A percentile compares a stretch with the other conserved stretches of the same genome.
Evolutionary conservation across 1,139 yeast genomes (phyloP).

Genomic region (Scheffersomyces lignicola): DNA sequence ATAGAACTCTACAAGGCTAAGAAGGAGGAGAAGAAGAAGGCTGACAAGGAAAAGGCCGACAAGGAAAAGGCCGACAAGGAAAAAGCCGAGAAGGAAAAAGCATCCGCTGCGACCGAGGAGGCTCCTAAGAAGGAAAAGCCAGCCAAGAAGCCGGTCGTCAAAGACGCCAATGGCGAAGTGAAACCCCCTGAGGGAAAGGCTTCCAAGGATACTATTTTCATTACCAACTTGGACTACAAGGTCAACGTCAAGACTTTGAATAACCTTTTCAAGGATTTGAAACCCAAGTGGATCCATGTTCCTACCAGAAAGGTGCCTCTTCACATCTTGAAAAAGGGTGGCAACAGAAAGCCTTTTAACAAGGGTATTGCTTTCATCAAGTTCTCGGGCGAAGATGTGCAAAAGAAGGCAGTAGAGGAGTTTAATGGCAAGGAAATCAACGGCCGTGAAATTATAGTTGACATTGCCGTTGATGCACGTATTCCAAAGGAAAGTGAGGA

Average conservation of each 20-base stretch:
- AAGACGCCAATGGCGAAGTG: slow-evolving; percentile 12
- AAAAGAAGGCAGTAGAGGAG: slow-evolving; percentile 48
- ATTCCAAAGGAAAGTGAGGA: slow-evolving; percentile 22
- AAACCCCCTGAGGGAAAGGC: slow-evolving; percentile 53
- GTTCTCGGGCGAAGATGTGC: slow-evolving; percentile 48
- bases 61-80: slow-evolving; percentile 18
- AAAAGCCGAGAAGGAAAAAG: slow-evolving; percentile 16
- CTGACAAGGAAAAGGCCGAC: slow-evolving; percentile 20
- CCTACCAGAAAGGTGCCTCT: slow-evolving; percentile 51
- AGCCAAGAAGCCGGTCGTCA: slow-evolving; percentile 14
- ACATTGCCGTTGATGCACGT: slow-evolving; percentile 55
- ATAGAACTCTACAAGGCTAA: slow-evolving; percentile 39
- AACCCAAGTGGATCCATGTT: slow-evolving; percentile 57
- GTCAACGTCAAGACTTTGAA: slow-evolving; percentile 45
- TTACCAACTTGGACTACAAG: slow-evolving; percentile 56
- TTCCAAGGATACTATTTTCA: slow-evolving; percentile 55
- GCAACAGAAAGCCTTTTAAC: slow-evolving; percentile 45
- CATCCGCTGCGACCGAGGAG: slow-evolving; percentile 12
- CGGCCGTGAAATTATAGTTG: slow-evolving; percentile 56
- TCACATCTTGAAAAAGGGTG: slow-evolving; percentile 38
- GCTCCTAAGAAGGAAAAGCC: slow-evolving; percentile 12
- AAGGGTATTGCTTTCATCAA: slow-evolving; percentile 67
- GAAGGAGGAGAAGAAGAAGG: slow-evolving; percentile 26
- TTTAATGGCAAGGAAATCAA: slow-evolving; percentile 53
- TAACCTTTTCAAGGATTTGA: slow-evolving; percentile 44